A percentile compares a stretch with the other conserved stretches of the same genome.
Conservation (phyloP, 2,329 filamentous ascomycete species). For the Ceratocystis smalleyi region DNA sequence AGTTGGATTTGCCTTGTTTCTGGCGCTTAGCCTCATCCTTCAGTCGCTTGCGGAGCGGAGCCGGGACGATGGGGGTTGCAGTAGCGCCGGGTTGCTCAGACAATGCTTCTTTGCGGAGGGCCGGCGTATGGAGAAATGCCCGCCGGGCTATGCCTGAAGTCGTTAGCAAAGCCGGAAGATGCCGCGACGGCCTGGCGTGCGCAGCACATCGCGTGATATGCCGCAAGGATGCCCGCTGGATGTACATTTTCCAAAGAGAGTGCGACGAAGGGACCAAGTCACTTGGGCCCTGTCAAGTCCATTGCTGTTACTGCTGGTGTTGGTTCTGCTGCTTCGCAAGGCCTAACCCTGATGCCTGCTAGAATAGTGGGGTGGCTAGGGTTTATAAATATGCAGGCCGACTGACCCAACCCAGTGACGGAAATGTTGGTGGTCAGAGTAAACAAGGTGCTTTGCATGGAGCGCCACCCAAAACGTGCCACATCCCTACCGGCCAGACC, state of each 20-base stretch:
- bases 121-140: constrained; percentile 18
- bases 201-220: background rate
- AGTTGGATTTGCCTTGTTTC: constrained; percentile 39
- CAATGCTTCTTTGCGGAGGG: constrained; percentile 11
- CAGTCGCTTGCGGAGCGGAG: constrained; percentile 52
- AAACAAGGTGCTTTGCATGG: no score
- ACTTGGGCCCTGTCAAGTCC: background rate
- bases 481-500: background rate
- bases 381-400: background rate
- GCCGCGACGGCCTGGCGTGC: background rate
- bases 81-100: constrained; percentile 16
- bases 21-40: constrained; percentile 57
- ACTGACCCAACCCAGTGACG: background rate
- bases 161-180: background rate
- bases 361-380: background rate
- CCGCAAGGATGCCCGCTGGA: background rate
- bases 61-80: constrained; percentile 17
- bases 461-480: background rate
- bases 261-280: background rate
- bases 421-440: no score
- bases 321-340: background rate
- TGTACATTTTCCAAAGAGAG: background rate
- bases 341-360: background rate
- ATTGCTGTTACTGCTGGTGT: background rate
- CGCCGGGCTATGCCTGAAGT: background rate